Conservation (phyloP, 2,329 filamentous ascomycete genomes). For the Ceratocystis variospora region DNA sequence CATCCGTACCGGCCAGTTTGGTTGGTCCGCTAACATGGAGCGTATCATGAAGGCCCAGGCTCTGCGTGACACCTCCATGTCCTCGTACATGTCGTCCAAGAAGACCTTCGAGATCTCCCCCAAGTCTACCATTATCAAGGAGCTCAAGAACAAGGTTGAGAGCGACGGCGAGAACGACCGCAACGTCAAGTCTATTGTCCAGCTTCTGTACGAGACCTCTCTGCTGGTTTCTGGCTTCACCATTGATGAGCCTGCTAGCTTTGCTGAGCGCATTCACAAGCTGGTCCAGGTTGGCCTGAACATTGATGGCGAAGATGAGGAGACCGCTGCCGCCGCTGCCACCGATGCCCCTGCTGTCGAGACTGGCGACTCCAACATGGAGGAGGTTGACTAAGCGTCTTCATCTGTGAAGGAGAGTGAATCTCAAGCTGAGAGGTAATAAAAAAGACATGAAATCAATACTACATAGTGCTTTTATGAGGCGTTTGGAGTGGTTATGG, state of each 20-base stretch:
- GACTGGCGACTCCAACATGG: slow-evolving; percentile 88
- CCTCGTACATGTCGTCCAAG: slow-evolving; percentile 99
- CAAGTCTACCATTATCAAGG: slow-evolving; percentile 93
- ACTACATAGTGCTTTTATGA: slow-evolving; percentile 9
- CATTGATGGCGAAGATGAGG: slow-evolving; percentile 81
- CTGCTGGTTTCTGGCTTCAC: slow-evolving; percentile 98
- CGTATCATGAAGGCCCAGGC: slow-evolving; percentile 99
- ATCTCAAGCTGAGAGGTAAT: background rate
- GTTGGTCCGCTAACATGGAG: slow-evolving; percentile 99
- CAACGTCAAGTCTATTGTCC: slow-evolving; percentile 97
- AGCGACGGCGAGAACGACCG: slow-evolving; percentile 94
- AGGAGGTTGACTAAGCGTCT: slow-evolving; percentile 85
- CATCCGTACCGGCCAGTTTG: slow-evolving; percentile 98
- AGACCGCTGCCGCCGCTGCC: slow-evolving; percentile 42
- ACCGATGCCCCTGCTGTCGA: slow-evolving; percentile 46
- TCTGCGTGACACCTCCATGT: slow-evolving; percentile 98
- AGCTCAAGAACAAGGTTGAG: slow-evolving; percentile 99
- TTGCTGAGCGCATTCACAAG: slow-evolving; percentile 99
- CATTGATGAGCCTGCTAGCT: slow-evolving; percentile 95
- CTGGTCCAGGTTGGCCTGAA: slow-evolving; percentile 95
- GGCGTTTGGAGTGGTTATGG: slow-evolving; percentile 15
- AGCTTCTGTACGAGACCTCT: slow-evolving; percentile 97
- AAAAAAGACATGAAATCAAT: slow-evolving; percentile 17
- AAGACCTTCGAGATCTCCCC: slow-evolving; percentile 99
- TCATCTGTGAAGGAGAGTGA: background rate